Percentiles rank a stretch among this genome's conserved stretches.
phyloP scores from a whole-genome alignment of 352 stramenopile species.

The Pythium folliculosum region DNA sequence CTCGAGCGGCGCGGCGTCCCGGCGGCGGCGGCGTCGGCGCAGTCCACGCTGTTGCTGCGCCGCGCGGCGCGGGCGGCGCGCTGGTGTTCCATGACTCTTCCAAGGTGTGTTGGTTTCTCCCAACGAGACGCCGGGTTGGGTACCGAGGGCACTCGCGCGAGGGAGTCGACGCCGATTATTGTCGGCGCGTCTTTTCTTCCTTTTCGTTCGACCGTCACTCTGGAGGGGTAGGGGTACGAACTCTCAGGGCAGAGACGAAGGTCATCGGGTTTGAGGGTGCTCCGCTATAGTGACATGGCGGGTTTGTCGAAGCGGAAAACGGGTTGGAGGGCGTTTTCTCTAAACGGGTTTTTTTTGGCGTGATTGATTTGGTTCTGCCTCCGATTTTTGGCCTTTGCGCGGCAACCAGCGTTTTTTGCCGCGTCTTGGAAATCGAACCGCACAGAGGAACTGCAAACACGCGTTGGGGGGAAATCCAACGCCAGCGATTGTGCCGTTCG shows the following conservation, averaged over 20 bases:
- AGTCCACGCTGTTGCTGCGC: constrained; percentile 13
- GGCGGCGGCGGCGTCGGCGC: not conserved
- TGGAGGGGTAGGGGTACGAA: constrained; percentile 1
- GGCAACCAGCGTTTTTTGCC: constrained; percentile 31
- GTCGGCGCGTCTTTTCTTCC: not conserved
- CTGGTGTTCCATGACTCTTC: constrained; percentile 16
- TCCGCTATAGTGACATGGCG: not conserved
- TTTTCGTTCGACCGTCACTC: too few relatives aligned
- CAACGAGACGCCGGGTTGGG: not conserved
- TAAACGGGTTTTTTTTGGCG: not conserved
- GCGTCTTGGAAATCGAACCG: constrained; percentile 19
- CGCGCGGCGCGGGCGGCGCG: constrained; percentile 24
- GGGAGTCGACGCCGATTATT: constrained; percentile 2
- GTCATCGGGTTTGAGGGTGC: not conserved
- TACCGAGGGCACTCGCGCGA: not conserved
- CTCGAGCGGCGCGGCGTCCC: constrained; percentile 1
- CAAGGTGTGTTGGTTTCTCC: constrained; percentile 2
- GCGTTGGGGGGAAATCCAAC: not conserved
- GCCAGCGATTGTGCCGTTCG: not conserved
- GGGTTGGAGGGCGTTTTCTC: not conserved
- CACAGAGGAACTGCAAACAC: not conserved
- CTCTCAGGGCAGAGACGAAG: not conserved
- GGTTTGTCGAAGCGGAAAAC: not conserved
- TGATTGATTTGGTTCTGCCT: not conserved
- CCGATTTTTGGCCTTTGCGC: constrained; percentile 16